Conservation (phyloP, 352 stramenopile species). For the Blastocystis sp. region DNA sequence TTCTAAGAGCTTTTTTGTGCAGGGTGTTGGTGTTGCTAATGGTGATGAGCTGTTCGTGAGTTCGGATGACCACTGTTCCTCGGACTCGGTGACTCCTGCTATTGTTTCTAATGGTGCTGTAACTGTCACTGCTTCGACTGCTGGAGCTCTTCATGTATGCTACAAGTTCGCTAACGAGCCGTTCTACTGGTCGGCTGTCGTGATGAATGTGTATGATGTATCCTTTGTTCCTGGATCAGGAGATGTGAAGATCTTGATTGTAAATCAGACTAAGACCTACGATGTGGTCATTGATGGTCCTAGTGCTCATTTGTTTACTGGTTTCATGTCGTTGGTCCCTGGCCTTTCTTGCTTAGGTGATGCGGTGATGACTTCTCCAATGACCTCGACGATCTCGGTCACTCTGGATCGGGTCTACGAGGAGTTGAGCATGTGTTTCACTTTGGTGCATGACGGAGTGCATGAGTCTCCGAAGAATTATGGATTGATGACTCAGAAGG, state of each 20-base stretch:
- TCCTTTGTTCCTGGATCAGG: neutral
- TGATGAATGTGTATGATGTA: slow-evolving; percentile 48
- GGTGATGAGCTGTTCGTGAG: slow-evolving; percentile 48
- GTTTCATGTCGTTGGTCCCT: neutral
- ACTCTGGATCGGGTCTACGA: neutral
- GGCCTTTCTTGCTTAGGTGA: slow-evolving; percentile 8
- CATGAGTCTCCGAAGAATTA: slow-evolving; percentile 15
- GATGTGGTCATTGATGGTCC: neutral
- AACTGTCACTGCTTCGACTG: neutral
- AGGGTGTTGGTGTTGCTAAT: neutral
- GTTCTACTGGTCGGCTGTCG: slow-evolving; percentile 4
- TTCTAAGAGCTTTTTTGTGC: slow-evolving; percentile 35
- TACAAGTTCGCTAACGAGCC: slow-evolving; percentile 40
- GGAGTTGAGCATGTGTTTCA: slow-evolving; percentile 21
- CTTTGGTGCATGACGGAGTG: slow-evolving; percentile 8
- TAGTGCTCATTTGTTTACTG: neutral
- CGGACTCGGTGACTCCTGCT: neutral
- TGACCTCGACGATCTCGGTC: neutral
- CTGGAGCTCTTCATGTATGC: slow-evolving; percentile 40
- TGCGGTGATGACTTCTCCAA: neutral
- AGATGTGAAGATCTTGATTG: neutral
- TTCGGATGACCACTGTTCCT: neutral
- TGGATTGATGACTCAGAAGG: neutral
- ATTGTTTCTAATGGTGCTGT: neutral
- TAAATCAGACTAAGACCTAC: slow-evolving; percentile 17